Evolutionary conservation across 768 basidiomycete species (phyloP), one percentile per base, ranked within the genome.

Genomic region (Suillus lakei): DNA sequence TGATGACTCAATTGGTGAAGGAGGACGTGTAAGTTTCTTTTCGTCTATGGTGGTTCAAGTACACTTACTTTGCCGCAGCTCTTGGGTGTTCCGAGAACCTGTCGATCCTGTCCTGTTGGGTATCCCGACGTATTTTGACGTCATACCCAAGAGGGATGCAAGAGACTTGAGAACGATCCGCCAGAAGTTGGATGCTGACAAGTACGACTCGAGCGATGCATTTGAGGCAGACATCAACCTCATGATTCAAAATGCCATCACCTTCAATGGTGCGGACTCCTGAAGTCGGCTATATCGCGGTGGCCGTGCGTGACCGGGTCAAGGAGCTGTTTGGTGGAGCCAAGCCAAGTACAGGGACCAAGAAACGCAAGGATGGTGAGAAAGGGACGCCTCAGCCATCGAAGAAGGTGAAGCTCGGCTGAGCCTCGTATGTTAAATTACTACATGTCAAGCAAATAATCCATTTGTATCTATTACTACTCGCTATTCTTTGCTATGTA

Each of bases 211-310:
- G 3, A 77, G 88, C 60, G 91, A 92, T 54, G 88, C 87, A 3
- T 89, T 97, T 71, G 91, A 93, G 73, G 91, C 88, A 2, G 97
- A 99, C 74, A 78, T 96, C 62, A 86, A 91, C 51, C 84, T 96
- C 50, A 97, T 99, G 95, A 77, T 94, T 65, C 80, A 86, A 66
- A 99, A 98, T 73, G 94, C 96, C 18, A 85, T 92, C 75, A 86
- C 84, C 61, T 99, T 98, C 84, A 99, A 99, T 69, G 92, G 91
- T 0, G 80, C 80, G 2, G 88, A 90, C 53, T 92, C 92, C 92
- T 3, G 91, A 93, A 64, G 91, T 94, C n/a, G 93, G 90, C 18
- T 73, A 79, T 50, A 78, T 91, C 44, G 85, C 92, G 9, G 70
- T 78, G n/a, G 71, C 74, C 36, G 72, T 90, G 56, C 81, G 80